These are phyloP conservation scores for Marasmius tenuissimus DNA, from an alignment of 1,284 basidiomycete genomes.

Conservation along the genomic window DNA sequence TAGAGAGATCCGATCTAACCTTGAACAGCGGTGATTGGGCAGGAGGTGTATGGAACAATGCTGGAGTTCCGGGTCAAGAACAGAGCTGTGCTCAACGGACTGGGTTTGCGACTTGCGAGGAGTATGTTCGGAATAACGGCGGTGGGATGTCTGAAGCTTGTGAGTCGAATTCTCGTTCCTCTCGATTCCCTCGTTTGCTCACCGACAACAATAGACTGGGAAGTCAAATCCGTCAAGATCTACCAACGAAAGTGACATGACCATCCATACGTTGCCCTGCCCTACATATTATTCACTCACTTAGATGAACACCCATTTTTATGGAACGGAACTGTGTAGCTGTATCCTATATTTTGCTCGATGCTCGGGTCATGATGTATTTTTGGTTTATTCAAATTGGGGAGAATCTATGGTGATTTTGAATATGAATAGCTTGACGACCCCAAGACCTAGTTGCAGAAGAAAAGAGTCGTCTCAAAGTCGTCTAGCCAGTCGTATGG, in stretches of 20 bases:
- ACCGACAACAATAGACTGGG: conserved; percentile 59
- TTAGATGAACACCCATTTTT: too few species aligned
- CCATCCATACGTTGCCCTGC: too few species aligned
- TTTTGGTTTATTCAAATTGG: too few species aligned
- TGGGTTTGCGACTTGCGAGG: conserved; percentile 75
- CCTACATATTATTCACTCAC: too few species aligned
- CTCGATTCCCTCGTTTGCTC: conserved; percentile 3
- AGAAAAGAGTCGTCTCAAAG: too few species aligned
- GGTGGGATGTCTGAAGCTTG: conserved; percentile 76
- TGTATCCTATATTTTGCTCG: too few species aligned
- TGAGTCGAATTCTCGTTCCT: conserved; percentile 40
- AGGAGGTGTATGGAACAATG: conserved; percentile 67
- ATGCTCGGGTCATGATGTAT: too few species aligned
- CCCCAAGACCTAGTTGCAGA: too few species aligned
- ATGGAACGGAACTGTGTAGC: too few species aligned
- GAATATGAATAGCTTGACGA: too few species aligned
- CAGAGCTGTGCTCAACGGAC: conserved; percentile 82
- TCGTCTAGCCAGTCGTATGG: too few species aligned
- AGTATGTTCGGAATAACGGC: conserved; percentile 73
- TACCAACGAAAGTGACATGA: conserved; percentile 35
- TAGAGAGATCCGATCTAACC: conserved; percentile 2
- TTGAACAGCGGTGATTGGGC: conserved; percentile 85
- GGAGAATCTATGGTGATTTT: too few species aligned
- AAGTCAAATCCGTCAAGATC: conserved; percentile 69
- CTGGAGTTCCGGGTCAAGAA: conserved; percentile 77